Conservation (phyloP, 2,329 filamentous ascomycete genomes). For the Grosmannia serpens region DNA sequence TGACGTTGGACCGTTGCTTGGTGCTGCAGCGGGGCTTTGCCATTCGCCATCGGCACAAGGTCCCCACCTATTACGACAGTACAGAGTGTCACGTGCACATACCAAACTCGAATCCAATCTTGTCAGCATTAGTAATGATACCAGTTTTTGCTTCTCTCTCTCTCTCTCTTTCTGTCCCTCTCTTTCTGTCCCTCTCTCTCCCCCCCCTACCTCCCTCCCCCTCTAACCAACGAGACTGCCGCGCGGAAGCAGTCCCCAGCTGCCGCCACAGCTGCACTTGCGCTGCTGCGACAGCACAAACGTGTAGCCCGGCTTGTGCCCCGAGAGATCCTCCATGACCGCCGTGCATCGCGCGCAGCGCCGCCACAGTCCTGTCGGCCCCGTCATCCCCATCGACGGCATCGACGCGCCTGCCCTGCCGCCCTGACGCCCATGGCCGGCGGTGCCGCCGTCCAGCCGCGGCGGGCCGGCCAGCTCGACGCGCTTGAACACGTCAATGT, state of each 20-base stretch:
- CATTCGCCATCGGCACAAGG: background rate
- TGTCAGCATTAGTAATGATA: no score
- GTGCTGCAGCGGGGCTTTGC: background rate
- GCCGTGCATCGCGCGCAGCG: conserved; percentile 49
- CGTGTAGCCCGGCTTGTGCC: conserved; percentile 34
- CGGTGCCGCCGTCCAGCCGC: background rate
- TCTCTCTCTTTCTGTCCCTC: background rate
- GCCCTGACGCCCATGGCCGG: background rate
- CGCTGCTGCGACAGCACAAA: conserved; percentile 44
- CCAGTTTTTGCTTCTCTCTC: background rate
- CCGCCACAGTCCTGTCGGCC: conserved; percentile 23
- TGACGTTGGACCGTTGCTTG: background rate
- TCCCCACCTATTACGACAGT: no score
- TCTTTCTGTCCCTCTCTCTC: background rate
- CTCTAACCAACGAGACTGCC: conserved; percentile 7
- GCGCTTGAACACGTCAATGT: conserved; percentile 48
- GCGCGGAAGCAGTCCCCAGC: conserved; percentile 33
- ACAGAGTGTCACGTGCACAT: no score
- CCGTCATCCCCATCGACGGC: conserved; percentile 27
- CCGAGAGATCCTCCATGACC: conserved; percentile 51
- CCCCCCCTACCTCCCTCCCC: no score
- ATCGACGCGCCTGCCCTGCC: background rate
- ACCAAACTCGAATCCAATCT: no score
- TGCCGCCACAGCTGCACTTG: conserved; percentile 42
- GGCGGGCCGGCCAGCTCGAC: conserved; percentile 29